Conservation (phyloP, 1,139 yeast genomes). For the Kurtzmaniella quercitrusa region DNA sequence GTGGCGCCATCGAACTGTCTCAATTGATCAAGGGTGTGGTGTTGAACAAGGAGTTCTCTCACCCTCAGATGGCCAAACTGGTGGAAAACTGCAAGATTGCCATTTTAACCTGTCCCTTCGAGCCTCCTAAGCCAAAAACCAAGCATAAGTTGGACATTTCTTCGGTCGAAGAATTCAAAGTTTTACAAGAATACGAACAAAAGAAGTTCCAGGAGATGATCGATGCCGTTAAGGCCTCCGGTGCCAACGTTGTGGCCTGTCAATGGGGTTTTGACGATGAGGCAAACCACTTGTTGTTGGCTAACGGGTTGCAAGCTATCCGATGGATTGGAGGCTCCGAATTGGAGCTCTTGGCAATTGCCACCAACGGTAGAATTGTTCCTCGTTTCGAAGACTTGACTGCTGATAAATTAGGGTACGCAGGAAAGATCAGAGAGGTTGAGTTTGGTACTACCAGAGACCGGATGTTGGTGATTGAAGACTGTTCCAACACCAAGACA, state of each 20-base stretch:
- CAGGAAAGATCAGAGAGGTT: constrained; percentile 80
- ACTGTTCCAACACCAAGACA: constrained; percentile 82
- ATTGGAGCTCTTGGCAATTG: constrained; percentile 91
- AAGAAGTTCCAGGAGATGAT: constrained; percentile 91
- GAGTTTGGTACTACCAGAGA: constrained; percentile 97
- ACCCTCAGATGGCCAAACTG: constrained; percentile 93
- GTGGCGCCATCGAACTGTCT: constrained; percentile 89
- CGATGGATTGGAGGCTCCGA: constrained; percentile 99
- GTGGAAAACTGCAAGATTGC: constrained; percentile 85
- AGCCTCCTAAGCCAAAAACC: constrained; percentile 99
- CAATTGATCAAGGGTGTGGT: constrained; percentile 84
- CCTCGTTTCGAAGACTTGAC: constrained; percentile 93
- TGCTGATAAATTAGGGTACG: constrained; percentile 77
- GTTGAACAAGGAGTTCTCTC: constrained; percentile 93
- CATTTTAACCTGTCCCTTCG: constrained; percentile 95
- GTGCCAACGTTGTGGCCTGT: constrained; percentile 95
- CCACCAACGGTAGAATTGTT: constrained; percentile 94
- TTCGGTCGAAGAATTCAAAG: constrained; percentile 86
- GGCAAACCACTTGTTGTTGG: constrained; percentile 88
- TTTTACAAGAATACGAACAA: constrained; percentile 86
- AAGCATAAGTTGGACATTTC: constrained; percentile 94
- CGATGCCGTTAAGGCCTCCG: constrained; percentile 75
- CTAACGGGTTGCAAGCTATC: constrained; percentile 88
- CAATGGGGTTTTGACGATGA: constrained; percentile 99
- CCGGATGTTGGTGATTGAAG: constrained; percentile 92